Conservation (phyloP, 2,329 filamentous ascomycete genomes). For the Beauveria australis region DNA sequence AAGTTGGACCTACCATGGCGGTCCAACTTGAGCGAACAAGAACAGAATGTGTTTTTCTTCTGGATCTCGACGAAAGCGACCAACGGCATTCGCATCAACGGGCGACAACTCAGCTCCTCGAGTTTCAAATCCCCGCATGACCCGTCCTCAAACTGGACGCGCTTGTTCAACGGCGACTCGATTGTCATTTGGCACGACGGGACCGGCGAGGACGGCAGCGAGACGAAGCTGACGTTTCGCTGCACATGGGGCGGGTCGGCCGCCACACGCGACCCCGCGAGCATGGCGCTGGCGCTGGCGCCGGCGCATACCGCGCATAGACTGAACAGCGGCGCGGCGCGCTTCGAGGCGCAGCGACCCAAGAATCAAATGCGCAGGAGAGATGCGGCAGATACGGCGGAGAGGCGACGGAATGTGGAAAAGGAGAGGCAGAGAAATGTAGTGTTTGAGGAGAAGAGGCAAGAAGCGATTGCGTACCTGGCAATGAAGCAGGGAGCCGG, state of each 20-base stretch:
- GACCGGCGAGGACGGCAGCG: conserved; percentile 29
- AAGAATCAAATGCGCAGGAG: conserved; percentile 33
- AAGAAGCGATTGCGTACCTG: conserved; percentile 36
- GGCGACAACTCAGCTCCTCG: conserved; percentile 51
- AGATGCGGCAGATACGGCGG: conserved; percentile 36
- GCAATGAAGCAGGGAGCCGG: conserved; percentile 18
- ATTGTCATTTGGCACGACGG: conserved; percentile 58
- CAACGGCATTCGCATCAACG: conserved; percentile 69
- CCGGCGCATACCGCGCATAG: conserved; percentile 30
- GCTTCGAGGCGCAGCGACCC: conserved; percentile 27
- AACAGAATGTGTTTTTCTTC: conserved; percentile 54
- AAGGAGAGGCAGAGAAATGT: conserved; percentile 41
- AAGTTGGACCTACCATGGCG: conserved; percentile 41
- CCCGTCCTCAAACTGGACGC: conserved; percentile 54
- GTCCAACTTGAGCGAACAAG: conserved; percentile 20
- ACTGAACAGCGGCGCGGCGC: conserved; percentile 41
- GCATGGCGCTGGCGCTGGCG: conserved; percentile 25
- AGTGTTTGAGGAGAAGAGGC: conserved; percentile 40
- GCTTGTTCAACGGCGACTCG: conserved; percentile 67
- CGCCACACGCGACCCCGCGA: conserved; percentile 26
- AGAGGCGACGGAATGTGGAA: conserved; percentile 33
- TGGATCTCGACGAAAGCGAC: conserved; percentile 74
- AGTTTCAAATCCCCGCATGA: conserved; percentile 45
- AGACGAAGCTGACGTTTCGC: conserved; percentile 41
- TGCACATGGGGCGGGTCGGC: conserved; percentile 49